Base-by-base conservation (phyloP, 2,329 filamentous ascomycete species). In the Knufia fluminis region DNA sequence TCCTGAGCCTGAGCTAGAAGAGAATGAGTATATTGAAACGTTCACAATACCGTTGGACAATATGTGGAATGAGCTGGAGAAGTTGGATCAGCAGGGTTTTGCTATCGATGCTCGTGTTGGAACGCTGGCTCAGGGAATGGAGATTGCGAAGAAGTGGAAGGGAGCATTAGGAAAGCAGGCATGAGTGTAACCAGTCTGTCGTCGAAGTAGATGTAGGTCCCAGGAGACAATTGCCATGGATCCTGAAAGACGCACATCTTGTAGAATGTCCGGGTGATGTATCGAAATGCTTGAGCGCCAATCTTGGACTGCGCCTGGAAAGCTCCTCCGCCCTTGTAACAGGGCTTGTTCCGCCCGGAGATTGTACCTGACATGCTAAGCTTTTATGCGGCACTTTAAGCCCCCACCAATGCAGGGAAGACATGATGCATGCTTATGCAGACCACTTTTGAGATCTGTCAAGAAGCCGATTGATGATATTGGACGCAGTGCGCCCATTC, bases 11-110 rank as follows among this genome's bases (percentile, higher is more conserved):
- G 70, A 84, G 61, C 72, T 90, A 4, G 85, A 91, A 62, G 85
- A 89, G 22, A 83, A 80, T 54, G 86, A 91, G 67, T 90, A 89
- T 62, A 90, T 91, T 60, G 85, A 90, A 63, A 82, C 82, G 28
- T 90, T 91, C 60, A 78, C 77, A 7, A 73, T 87, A 6, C 82
- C 80, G 4, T 62, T 91, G 38, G 69, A 66, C 17, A 70, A 75
- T 12, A 65, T 91, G 33, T 88, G 83, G 70, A 73, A 73, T 0
- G 80, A 84, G 61, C 82, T 82, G 61, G 79, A 79, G 63, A 75
- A 65, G 55, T 70, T 89, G 1, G 85, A 89, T 61, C 20, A 69
- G 1, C 71, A 87, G 55, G 86, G 86, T 0, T 89, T 78, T 64
- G 86, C 83, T 1, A 86, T 92, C 57, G 86, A 92, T 65, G 85